phyloP scores from a whole-genome alignment of 2,329 filamentous ascomycete genomes.

The Cladorrhinum sp. region DNA sequence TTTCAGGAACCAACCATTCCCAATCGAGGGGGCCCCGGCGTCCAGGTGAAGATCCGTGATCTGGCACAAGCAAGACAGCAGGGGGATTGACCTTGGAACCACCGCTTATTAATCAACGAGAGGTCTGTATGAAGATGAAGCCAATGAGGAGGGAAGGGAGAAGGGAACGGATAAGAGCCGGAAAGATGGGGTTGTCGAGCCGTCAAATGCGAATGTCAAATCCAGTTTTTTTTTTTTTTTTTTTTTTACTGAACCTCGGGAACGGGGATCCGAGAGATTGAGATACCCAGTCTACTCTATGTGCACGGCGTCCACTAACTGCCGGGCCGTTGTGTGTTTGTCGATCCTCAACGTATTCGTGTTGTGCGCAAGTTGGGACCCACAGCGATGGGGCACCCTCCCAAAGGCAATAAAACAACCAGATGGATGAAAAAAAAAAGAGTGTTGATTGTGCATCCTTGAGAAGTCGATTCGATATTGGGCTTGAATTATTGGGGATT shows the following conservation, averaged over 20 bases:
- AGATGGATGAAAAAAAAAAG: background rate
- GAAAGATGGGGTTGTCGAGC: background rate
- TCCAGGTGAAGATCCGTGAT: background rate
- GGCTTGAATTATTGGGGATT: background rate
- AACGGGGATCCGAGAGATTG: background rate
- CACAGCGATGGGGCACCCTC: background rate
- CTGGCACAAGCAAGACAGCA: background rate
- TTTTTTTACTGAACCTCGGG: background rate
- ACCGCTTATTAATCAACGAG: background rate
- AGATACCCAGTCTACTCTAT: background rate
- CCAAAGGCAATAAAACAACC: background rate
- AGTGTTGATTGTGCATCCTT: too few species aligned
- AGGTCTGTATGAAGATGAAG: background rate
- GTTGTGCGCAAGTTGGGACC: background rate
- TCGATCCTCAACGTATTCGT: slow-evolving; percentile 7
- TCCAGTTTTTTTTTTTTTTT: background rate
- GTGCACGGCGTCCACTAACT: slow-evolving; percentile 2
- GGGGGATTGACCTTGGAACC: background rate
- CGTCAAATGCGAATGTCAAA: background rate
- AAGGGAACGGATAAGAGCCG: background rate
- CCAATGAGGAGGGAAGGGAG: background rate
- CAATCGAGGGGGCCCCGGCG: slow-evolving; percentile 18
- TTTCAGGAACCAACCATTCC: slow-evolving; percentile 25
- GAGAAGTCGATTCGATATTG: too few species aligned
- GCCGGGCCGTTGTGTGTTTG: slow-evolving; percentile 7